These are phyloP conservation scores for Poronia punctata DNA, from an alignment of 495 filamentous ascomycete genomes.

Conservation along the genomic window DNA sequence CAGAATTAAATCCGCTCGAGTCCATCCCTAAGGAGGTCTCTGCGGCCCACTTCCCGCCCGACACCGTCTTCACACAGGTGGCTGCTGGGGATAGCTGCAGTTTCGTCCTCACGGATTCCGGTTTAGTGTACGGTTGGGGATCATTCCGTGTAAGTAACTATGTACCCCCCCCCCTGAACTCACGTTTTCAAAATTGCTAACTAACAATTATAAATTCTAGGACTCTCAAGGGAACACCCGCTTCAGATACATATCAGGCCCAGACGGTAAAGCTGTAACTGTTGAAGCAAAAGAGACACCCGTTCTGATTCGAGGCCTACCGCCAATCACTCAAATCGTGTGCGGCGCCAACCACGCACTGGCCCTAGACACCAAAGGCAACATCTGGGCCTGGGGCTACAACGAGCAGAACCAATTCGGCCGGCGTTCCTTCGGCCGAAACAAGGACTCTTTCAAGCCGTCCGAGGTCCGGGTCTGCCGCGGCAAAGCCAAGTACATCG, in stretches of 20 bases:
- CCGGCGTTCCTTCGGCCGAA: slow-evolving; percentile 39
- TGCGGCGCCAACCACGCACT: slow-evolving; percentile 58
- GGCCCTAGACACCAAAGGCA: slow-evolving; percentile 49
- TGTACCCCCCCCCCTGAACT: slow-evolving; percentile 55
- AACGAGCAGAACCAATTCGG: slow-evolving; percentile 61
- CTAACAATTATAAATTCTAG: slow-evolving; percentile 22
- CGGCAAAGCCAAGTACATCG: slow-evolving; percentile 48
- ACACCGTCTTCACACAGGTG: slow-evolving; percentile 51
- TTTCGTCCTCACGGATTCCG: slow-evolving; percentile 61
- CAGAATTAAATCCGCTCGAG: slow-evolving; percentile 55
- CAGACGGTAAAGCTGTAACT: slow-evolving; percentile 18
- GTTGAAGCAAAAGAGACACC: slow-evolving; percentile 36
- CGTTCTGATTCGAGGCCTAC: slow-evolving; percentile 42
- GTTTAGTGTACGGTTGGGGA: slow-evolving; percentile 64
- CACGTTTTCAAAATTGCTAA: too few relatives aligned
- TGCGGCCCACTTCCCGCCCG: slow-evolving; percentile 39
- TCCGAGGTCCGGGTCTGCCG: slow-evolving; percentile 15
- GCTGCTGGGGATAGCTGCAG: slow-evolving; percentile 57
- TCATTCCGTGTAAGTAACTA: slow-evolving; percentile 58
- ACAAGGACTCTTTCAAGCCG: slow-evolving; percentile 25
- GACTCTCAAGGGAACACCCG: slow-evolving; percentile 17
- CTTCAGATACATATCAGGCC: slow-evolving; percentile 2
- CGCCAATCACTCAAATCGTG: slow-evolving; percentile 49
- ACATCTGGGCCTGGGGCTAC: slow-evolving; percentile 56
- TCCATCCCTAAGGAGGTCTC: slow-evolving; percentile 53